These are phyloP conservation scores for Coprinellus aureogranulatus DNA, from an alignment of 768 basidiomycete genomes.

Conservation along the genomic window DNA sequence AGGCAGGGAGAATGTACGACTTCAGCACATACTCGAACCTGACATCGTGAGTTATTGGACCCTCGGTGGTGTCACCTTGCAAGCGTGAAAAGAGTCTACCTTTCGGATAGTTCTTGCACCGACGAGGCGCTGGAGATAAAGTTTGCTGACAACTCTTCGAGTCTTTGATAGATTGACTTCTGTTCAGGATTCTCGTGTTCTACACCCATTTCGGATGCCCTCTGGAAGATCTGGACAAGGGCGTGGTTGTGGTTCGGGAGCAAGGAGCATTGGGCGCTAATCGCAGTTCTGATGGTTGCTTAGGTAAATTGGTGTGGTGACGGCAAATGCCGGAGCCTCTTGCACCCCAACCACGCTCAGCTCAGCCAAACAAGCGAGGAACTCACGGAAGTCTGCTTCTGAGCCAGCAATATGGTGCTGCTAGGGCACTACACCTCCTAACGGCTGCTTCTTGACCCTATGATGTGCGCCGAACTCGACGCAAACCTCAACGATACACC, in stretches of 20 bases:
- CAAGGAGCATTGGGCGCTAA: neutral
- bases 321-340: neutral
- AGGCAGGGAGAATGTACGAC: neutral
- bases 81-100: too few species aligned
- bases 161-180: neutral
- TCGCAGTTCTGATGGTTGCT: neutral
- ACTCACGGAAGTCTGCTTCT: too few species aligned
- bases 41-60: neutral
- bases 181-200: neutral
- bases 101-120: neutral
- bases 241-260: neutral
- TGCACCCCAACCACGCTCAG: too few species aligned
- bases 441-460: too few species aligned
- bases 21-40: slow-evolving; percentile 1
- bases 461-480: too few species aligned
- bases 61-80: too few species aligned
- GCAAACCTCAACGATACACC: too few species aligned
- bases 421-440: too few species aligned
- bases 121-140: slow-evolving; percentile 1
- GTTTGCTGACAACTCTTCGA: neutral
- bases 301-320: neutral
- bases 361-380: too few species aligned
- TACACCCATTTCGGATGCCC: neutral
- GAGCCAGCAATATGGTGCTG: too few species aligned
- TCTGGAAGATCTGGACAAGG: neutral